phyloP scores from a whole-genome alignment of 2,329 filamentous ascomycete species.

The Xylaria sp. region DNA sequence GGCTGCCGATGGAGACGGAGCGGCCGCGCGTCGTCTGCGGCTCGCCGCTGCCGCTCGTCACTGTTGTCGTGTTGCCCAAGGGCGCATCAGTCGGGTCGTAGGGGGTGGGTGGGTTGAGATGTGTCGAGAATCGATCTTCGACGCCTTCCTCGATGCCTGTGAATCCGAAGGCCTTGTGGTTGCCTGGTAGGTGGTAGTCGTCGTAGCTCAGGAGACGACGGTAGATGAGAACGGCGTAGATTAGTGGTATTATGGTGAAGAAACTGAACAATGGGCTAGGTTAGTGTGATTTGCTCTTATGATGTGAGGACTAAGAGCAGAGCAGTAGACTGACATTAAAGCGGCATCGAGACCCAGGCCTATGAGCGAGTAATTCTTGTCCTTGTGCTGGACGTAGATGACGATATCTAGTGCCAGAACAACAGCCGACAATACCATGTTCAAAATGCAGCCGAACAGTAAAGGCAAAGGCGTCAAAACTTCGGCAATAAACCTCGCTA shows the following conservation, averaged over 20 bases:
- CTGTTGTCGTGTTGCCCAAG: conserved; percentile 8
- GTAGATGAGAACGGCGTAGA: conserved; percentile 61
- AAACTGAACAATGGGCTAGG: conserved; percentile 46
- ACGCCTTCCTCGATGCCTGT: conserved; percentile 46
- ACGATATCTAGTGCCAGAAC: conserved; percentile 64
- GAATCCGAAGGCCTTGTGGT: conserved; percentile 62
- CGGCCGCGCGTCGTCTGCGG: conserved; percentile 28
- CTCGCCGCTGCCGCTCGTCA: conserved; percentile 18
- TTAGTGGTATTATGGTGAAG: conserved; percentile 56
- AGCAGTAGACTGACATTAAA: conserved; percentile 57
- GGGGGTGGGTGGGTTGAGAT: conserved; percentile 35
- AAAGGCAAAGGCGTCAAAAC: conserved; percentile 66
- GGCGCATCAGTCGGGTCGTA: conserved; percentile 43
- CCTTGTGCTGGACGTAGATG: conserved; percentile 58
- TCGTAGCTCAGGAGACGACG: conserved; percentile 61
- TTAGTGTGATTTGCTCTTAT: conserved; percentile 1
- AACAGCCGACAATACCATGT: conserved; percentile 58
- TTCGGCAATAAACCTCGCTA: conserved; percentile 60
- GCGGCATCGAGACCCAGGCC: conserved; percentile 61
- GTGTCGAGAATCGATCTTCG: conserved; percentile 44
- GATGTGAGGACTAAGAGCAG: conserved; percentile 9
- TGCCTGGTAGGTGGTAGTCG: conserved; percentile 61
- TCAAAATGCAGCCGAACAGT: conserved; percentile 63
- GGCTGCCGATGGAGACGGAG: conserved; percentile 43
- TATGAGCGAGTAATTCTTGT: conserved; percentile 60